phyloP scores from a whole-genome alignment of 164 flowering plant species.

The Chimonanthus salicifolius region DNA sequence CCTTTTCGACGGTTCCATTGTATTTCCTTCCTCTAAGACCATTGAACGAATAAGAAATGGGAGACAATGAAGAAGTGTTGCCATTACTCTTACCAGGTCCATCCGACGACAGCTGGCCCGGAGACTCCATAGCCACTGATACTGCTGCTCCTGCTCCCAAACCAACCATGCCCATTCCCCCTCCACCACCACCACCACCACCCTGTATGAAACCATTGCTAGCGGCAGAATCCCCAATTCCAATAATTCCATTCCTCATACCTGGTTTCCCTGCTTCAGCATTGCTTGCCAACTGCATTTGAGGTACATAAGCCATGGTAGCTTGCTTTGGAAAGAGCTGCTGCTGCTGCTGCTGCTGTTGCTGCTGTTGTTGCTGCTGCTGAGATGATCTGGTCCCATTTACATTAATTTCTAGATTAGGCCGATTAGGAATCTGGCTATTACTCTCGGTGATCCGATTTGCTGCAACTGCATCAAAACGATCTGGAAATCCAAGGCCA shows the following conservation, averaged over 20 bases:
- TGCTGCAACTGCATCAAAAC: constrained; percentile 12
- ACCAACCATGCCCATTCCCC: constrained; percentile 48
- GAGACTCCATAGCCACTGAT: constrained; percentile 47
- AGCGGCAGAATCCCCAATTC: constrained; percentile 38
- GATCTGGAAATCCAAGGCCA: constrained; percentile 27
- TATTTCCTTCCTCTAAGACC: constrained; percentile 58
- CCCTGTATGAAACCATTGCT: constrained; percentile 35
- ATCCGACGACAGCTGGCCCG: constrained; percentile 64
- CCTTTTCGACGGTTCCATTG: constrained; percentile 63
- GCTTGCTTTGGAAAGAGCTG: constrained; percentile 39
- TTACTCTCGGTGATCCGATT: constrained; percentile 8
- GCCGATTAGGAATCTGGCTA: constrained; percentile 17
- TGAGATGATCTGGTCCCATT: constrained; percentile 24
- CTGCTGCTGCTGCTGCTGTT: constrained; percentile 13
- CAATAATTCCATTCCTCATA: constrained; percentile 45
- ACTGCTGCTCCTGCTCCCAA: constrained; percentile 42
- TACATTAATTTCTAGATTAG: constrained; percentile 15
- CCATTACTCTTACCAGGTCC: constrained; percentile 63
- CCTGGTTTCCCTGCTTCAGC: constrained; percentile 40
- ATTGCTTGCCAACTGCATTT: constrained; percentile 27
- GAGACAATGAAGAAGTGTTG: constrained; percentile 75
- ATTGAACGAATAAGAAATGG: constrained; percentile 65
- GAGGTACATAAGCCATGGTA: constrained; percentile 31
- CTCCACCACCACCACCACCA: constrained; percentile 27
- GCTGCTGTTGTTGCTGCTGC: no score